A percentile compares a stretch with the other conserved stretches of the same genome.
These are phyloP conservation scores for Ganoderma leucocontextum DNA, from an alignment of 1,284 basidiomycete genomes.

Conservation along the genomic window DNA sequence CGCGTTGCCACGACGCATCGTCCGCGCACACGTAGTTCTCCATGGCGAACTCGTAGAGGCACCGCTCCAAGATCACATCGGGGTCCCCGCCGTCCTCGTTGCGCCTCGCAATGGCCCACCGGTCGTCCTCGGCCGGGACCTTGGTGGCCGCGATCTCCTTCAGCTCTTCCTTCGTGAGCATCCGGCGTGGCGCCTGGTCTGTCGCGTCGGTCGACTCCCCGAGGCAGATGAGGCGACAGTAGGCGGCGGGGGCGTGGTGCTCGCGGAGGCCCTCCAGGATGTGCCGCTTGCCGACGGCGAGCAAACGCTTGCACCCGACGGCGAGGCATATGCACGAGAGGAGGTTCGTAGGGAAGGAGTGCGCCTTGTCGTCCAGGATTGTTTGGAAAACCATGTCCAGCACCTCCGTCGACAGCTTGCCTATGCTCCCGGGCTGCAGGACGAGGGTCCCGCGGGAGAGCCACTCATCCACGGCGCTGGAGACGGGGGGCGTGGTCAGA, in stretches of 20 bases:
- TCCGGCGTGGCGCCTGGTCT: slow-evolving; percentile 18
- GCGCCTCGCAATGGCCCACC: background rate
- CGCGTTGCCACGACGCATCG: background rate
- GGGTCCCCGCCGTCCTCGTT: background rate
- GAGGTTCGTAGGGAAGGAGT: background rate
- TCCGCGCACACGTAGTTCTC: background rate
- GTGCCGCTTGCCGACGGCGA: slow-evolving; percentile 13
- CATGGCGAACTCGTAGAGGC: background rate
- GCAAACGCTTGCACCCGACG: slow-evolving; percentile 23
- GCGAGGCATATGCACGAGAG: slow-evolving; percentile 7
- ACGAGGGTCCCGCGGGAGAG: background rate
- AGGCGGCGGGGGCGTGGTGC: slow-evolving; percentile 13
- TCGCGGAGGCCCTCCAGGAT: background rate
- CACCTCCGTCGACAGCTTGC: slow-evolving; percentile 3
- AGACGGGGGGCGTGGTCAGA: background rate
- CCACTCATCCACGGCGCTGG: slow-evolving; percentile 5
- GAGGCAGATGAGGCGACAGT: slow-evolving; percentile 29
- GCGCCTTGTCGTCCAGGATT: background rate
- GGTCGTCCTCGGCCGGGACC: background rate
- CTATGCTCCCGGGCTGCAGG: background rate
- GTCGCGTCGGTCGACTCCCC: slow-evolving; percentile 16
- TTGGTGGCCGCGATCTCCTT: slow-evolving; percentile 2
- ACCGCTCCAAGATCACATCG: background rate
- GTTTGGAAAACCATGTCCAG: background rate
- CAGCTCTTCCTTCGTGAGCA: slow-evolving; percentile 22